Conservation (phyloP, 768 basidiomycete species). For the Paxillus rubicundulus region DNA sequence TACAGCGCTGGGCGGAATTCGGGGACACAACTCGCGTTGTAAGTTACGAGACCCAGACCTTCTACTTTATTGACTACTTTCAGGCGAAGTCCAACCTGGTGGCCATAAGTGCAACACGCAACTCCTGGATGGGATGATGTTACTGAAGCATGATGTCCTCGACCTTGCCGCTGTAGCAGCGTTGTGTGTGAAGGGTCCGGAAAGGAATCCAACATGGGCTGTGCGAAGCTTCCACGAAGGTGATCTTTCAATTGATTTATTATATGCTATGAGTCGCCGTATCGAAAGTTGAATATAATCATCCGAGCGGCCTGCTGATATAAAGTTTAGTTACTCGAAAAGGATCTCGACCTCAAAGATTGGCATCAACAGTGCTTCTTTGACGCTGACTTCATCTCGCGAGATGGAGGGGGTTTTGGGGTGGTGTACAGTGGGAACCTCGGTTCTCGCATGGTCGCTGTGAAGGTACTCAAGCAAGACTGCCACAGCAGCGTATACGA, state of each 20-base stretch:
- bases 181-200: slow-evolving; percentile 8
- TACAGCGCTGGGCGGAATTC: slow-evolving; percentile 3
- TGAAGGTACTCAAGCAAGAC: slow-evolving; percentile 16
- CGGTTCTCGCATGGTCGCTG: slow-evolving; percentile 26
- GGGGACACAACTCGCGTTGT: slow-evolving; percentile 12
- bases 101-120: slow-evolving; percentile 25
- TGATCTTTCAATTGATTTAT: slow-evolving; percentile 19
- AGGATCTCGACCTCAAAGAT: slow-evolving; percentile 12
- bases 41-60: slow-evolving; percentile 4
- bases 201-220: slow-evolving; percentile 3
- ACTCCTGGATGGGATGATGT: slow-evolving; percentile 14
- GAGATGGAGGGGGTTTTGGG: slow-evolving; percentile 22
- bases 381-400: slow-evolving; percentile 7
- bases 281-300: background rate
- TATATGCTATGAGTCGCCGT: slow-evolving; percentile 21
- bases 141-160: slow-evolving; percentile 19
- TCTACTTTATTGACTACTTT: slow-evolving; percentile 8
- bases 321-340: slow-evolving; percentile 20
- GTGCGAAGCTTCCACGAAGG: background rate
- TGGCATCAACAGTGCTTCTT: slow-evolving; percentile 16
- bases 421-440: slow-evolving; percentile 16
- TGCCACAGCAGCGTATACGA: background rate
- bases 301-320: slow-evolving; percentile 1
- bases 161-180: slow-evolving; percentile 17
- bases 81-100: slow-evolving; percentile 7